Conservation (phyloP, 805 yeast genomes). For the Yamadazyma scolyti region DNA sequence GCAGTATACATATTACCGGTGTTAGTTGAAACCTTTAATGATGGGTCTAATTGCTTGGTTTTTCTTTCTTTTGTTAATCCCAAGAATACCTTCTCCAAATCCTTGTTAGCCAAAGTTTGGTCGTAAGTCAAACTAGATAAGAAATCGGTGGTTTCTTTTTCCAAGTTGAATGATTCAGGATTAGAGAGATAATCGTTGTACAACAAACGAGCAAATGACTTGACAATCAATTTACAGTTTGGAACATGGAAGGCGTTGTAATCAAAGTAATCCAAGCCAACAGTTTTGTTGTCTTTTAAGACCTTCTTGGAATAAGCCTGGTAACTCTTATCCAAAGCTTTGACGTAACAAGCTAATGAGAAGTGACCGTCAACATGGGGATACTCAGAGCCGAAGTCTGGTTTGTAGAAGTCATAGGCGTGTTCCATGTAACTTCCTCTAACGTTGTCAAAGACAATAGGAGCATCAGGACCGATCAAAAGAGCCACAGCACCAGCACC, state of each 20-base stretch:
- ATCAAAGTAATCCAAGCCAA: slow-evolving; percentile 76
- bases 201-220: slow-evolving; percentile 87
- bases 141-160: slow-evolving; percentile 49
- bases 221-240: slow-evolving; percentile 90
- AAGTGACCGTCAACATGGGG: slow-evolving; percentile 98
- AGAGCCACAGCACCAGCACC: slow-evolving; percentile 97
- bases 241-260: slow-evolving; percentile 98
- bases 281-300: slow-evolving; percentile 48
- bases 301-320: slow-evolving; percentile 72
- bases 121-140: slow-evolving; percentile 64
- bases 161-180: slow-evolving; percentile 51
- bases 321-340: slow-evolving; percentile 88
- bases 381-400: slow-evolving; percentile 93
- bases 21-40: slow-evolving; percentile 86
- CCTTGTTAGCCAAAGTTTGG: slow-evolving; percentile 72
- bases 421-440: slow-evolving; percentile 96
- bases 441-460: slow-evolving; percentile 82
- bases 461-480: slow-evolving; percentile 96
- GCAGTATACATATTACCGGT: slow-evolving; percentile 99
- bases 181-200: slow-evolving; percentile 82
- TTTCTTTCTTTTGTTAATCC: slow-evolving; percentile 67
- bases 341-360: slow-evolving; percentile 89
- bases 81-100: slow-evolving; percentile 81
- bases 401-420: slow-evolving; percentile 97
- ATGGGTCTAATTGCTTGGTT: slow-evolving; percentile 70